Base-by-base conservation (phyloP, 2,329 filamentous ascomycete species). In the Coniochaeta hoffmannii region DNA sequence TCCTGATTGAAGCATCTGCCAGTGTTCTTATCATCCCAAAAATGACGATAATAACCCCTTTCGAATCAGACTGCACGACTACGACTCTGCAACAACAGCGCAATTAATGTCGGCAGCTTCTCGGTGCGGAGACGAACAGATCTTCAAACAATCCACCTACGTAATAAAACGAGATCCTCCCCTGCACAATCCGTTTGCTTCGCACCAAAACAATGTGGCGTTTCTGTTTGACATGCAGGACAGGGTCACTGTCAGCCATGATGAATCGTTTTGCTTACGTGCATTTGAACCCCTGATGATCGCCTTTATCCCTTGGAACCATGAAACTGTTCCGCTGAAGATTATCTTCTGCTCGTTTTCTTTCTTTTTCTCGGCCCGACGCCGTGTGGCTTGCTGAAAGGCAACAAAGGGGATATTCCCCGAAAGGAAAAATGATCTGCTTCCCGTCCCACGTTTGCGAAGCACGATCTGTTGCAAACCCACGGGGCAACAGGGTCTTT, bases 401-500 rank as follows among this genome's bases (percentile, higher is more conserved):
- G 7, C 30, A 32, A 32, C 12, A 8, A 28, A 3, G 19, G 11
- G 41, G 24, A 7, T 28, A 46, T 53, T 38, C 26, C 12, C 38
- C 24, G 51, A 26, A 35, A 22, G 24, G 19, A 51, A 26, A 51
- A 34, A 46, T 22, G 15, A 36, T 28, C 19, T 24, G 32, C 50
- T 8, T 28, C 6, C 41, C 52, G 35, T 53, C 52, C 41, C 52
- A 53, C 19, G 34, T 32, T 30, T 44, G 52, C 30, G 52, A 53
- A 17, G 32, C 52, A 53, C 19, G 52, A 53, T 53, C 52, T 44
- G 52, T 53, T 26, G 34, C 52, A 53, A 24, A 41, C 15, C 52
- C 52, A 53, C 52, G 35, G 52, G 52, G 34, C 52, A 53, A 53
- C 11, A 46, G 9, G 9, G 41, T 46, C 22, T 14, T 15, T 46